Base-by-base conservation (phyloP, 495 filamentous ascomycete species). In the Collariella sp. region DNA sequence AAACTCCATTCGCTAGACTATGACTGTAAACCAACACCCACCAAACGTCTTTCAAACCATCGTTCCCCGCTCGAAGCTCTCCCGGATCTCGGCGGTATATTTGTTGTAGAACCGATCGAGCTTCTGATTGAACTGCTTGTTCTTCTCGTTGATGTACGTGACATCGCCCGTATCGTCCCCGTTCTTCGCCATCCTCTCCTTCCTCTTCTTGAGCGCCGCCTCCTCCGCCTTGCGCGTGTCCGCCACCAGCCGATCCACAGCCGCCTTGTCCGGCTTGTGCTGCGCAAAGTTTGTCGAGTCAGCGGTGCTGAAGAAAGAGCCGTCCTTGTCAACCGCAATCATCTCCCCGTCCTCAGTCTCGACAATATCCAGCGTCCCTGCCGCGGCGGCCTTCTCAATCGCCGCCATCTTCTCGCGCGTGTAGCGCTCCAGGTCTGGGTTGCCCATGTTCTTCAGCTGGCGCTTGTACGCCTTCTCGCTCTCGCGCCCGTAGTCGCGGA, bases 61-160 rank as follows among this genome's bases (percentile, higher is more conserved):
- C 16, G 93, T 98, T 22, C 93, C 93, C 45, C 93, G 86, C 78
- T 98, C 93, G 69, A 98, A 97, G 68, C 87, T 95, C 66, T 97
- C 93, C 66, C 93, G 77, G 66, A 98, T 98, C 67, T 97, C 94
- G 36, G 85, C 84, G 34, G 93, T 98, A 70, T 98, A 98, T 81
- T 96, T 95, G 74, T 97, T 91, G 70, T 98, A 98, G 69, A 95
- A 97, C 61, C 94, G 79, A 46, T 83, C 76, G 71, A 98, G 71
- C 73, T 97, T 97, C 74, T 93, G 85, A 79, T 98, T 98, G 75
- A 98, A 97, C 75, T 95, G 88, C 76, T 95, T 95, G 76, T 95
- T 95, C 85, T 97, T 96, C 70, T 96, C 89, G 70, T 98, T 98
- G 78, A 98, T 98, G 72, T 94, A 97, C 10, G 94, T 97, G 55